phyloP scores from a whole-genome alignment of 2,329 filamentous ascomycete species.

The Zymoseptoria tritici region DNA sequence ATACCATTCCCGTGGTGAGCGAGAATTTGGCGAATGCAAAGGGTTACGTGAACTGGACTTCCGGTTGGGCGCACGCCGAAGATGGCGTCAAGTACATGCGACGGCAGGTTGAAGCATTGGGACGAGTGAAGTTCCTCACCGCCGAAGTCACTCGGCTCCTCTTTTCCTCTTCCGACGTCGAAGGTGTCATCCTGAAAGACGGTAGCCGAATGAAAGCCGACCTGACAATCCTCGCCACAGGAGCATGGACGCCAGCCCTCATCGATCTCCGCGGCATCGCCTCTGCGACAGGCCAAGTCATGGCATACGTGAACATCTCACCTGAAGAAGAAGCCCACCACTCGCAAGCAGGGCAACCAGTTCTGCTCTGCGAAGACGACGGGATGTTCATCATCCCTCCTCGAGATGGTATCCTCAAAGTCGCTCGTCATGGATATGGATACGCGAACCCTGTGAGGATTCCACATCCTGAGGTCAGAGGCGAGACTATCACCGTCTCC shows the following conservation, averaged over 20 bases:
- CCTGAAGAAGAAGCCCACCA: constrained; percentile 61
- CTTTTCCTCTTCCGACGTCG: constrained; percentile 36
- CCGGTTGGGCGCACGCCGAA: constrained; percentile 76
- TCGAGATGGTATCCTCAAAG: constrained; percentile 36
- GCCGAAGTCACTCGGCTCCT: constrained; percentile 42
- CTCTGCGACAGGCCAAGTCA: constrained; percentile 71
- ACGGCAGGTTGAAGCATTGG: constrained; percentile 42
- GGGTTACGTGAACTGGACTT: constrained; percentile 66
- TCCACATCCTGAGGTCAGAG: constrained; percentile 38
- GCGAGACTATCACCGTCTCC: constrained; percentile 35
- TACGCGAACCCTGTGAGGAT: constrained; percentile 43
- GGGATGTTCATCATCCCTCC: constrained; percentile 73
- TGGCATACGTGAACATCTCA: constrained; percentile 71
- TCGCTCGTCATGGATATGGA: constrained; percentile 44
- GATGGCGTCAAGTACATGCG: constrained; percentile 60
- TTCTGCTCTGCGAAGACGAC: constrained; percentile 62
- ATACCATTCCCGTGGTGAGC: constrained; percentile 29
- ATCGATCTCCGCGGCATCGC: constrained; percentile 70
- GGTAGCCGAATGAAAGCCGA: constrained; percentile 53
- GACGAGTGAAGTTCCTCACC: constrained; percentile 45
- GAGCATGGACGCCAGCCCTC: constrained; percentile 76
- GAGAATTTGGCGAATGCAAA: constrained; percentile 48
- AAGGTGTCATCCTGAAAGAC: constrained; percentile 52
- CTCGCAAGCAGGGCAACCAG: constrained; percentile 51
- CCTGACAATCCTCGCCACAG: constrained; percentile 71